Evolutionary conservation across 2,329 filamentous ascomycete species (phyloP).

Genomic region (Zymoseptoria crescenta): DNA sequence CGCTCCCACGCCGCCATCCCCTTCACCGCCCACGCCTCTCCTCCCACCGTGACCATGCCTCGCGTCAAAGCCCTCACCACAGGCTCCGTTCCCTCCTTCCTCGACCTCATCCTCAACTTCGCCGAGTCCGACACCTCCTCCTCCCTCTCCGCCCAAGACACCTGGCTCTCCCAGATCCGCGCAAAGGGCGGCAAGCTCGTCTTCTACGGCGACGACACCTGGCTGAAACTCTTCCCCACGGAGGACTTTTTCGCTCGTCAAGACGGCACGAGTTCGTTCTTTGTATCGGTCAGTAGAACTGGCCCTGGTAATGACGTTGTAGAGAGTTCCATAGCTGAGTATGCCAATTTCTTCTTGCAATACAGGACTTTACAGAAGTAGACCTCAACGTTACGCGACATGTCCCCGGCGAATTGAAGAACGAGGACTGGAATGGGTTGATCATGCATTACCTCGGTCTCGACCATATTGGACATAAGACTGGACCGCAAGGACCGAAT

Average conservation of each 20-base stretch:
- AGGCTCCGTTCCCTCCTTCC: conserved; percentile 93
- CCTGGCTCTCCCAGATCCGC: conserved; percentile 91
- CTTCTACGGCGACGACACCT: conserved; percentile 97
- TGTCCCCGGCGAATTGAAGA: conserved; percentile 65
- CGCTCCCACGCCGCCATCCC: conserved; percentile 75
- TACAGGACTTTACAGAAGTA: conserved; percentile 90
- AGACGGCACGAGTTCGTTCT: conserved; percentile 96
- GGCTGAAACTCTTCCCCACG: conserved; percentile 87
- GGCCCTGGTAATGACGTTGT: conserved; percentile 22
- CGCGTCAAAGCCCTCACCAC: conserved; percentile 95
- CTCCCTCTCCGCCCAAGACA: conserved; percentile 80
- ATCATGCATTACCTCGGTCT: conserved; percentile 92
- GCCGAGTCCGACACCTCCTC: conserved; percentile 90
- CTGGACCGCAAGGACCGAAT: conserved; percentile 72
- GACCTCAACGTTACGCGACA: conserved; percentile 96
- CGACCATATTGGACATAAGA: conserved; percentile 96
- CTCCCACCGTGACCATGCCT: conserved; percentile 97
- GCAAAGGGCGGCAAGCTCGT: conserved; percentile 68
- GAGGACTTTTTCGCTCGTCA: conserved; percentile 63
- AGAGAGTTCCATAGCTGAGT: conserved; percentile 29
- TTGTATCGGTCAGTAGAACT: conserved; percentile 70
- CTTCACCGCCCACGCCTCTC: conserved; percentile 92
- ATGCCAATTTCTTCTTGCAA: conserved; percentile 17
- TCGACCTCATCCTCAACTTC: conserved; percentile 94
- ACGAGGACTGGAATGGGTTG: conserved; percentile 83